Base-by-base conservation (phyloP, 2,329 filamentous ascomycete species). In the Chrysosporium queenslandicum region DNA sequence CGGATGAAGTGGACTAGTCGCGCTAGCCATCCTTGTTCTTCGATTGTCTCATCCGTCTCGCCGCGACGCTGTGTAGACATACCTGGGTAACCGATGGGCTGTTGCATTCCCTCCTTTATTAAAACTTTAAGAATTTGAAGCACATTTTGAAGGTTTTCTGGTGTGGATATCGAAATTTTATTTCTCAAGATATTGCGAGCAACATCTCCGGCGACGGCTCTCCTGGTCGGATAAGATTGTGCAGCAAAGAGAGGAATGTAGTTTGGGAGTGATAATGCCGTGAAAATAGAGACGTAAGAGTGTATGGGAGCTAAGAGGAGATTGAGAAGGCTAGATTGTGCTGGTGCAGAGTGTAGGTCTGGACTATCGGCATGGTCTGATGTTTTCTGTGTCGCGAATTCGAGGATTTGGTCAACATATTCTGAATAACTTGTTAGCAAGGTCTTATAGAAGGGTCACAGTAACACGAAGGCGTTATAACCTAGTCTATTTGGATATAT, bases 11-110 rank as follows among this genome's bases (percentile, higher is more conserved):
- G 92, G 16, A 96, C 82, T 64, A 98, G 84, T 60, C 92, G 80
- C 32, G 92, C 92, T 50, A 98, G 77, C 89, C 89, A 96, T 48
- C 92, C 92, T 74, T 98, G 92, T 71, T 98, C 92, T 69, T 98
- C 91, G 63, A 97, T 82, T 0, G 91, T 97, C 72, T 98, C 94
- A 56, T 98, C 92, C 0, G 92, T 97, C 73, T 98, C 94, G 43
- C 79, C 74, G 56, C 88, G 82, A 57, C 87, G 78, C 63, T 91
- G 86, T 12, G 76, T 71, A 4, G 85, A 81, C 36, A 85, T 81
- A 2, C 87, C 87, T 0, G 90, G 84, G 61, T 96, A 96, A 27
- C 87, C 87, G 43, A 82, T 79, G n/a, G 87, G 82, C 50, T 84
- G 76, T 62, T 94, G 90, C 12, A 86, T 83, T 11, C 91, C 90